Conservation (phyloP, 2,329 filamentous ascomycete genomes). For the Fusarium torulosum region DNA sequence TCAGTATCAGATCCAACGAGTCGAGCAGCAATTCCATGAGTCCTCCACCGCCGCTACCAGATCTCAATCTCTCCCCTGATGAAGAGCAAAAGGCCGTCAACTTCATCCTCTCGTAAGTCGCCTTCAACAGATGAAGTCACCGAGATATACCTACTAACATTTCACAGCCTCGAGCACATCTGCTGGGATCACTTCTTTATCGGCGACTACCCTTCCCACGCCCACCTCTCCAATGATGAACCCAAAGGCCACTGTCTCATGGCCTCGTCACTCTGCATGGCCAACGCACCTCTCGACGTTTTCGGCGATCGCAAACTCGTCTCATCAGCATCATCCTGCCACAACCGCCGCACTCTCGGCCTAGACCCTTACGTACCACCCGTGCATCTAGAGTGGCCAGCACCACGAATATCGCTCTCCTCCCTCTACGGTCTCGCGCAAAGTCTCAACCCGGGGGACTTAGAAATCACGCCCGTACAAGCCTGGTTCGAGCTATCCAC, state of each 20-base stretch:
- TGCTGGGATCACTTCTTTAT: conserved; percentile 64
- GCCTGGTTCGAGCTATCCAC: conserved; percentile 66
- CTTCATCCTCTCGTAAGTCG: conserved; percentile 64
- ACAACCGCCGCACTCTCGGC: conserved; percentile 27
- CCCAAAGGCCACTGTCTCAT: conserved; percentile 59
- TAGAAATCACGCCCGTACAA: conserved; percentile 65
- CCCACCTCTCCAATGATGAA: conserved; percentile 49
- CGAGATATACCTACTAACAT: conserved; percentile 8
- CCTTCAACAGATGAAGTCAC: background rate
- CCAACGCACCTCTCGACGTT: conserved; percentile 53
- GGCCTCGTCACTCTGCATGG: conserved; percentile 59
- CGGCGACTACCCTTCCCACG: conserved; percentile 55
- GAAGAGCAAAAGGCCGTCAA: conserved; percentile 64
- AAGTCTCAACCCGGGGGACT: conserved; percentile 57
- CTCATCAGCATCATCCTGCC: conserved; percentile 35
- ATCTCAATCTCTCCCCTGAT: conserved; percentile 50
- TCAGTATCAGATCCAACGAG: conserved; percentile 55
- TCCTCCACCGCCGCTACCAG: conserved; percentile 37
- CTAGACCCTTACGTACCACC: conserved; percentile 40
- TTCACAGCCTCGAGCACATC: conserved; percentile 63
- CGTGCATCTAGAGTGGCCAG: conserved; percentile 54
- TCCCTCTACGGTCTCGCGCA: conserved; percentile 60
- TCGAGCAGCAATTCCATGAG: conserved; percentile 37
- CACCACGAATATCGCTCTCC: conserved; percentile 57
- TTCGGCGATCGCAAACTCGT: conserved; percentile 48